Evolutionary conservation across 2,329 filamentous ascomycete genomes (phyloP).

Genomic region (Alternaria tenuissima): DNA sequence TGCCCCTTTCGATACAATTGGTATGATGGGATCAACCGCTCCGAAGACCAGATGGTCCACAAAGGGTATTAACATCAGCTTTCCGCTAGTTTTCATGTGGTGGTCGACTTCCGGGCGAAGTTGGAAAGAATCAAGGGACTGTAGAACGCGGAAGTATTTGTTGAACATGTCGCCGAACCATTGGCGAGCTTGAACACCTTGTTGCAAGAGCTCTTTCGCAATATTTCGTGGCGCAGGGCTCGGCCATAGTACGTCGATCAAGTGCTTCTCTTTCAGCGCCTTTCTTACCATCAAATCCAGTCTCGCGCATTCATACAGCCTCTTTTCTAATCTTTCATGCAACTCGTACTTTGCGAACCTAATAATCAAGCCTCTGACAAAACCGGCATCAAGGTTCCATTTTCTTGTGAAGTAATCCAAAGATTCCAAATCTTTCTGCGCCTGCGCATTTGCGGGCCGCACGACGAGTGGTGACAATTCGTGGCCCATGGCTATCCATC

Average conservation of each 20-base stretch:
- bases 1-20: constrained; percentile 43
- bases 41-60: constrained; percentile 47
- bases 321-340: constrained; percentile 50
- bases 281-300: constrained; percentile 49
- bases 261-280: constrained; percentile 49
- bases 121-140: constrained; percentile 42
- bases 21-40: constrained; percentile 44
- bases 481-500: constrained; percentile 48
- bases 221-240: constrained; percentile 40
- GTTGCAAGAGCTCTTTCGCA: constrained; percentile 38
- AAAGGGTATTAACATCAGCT: constrained; percentile 47
- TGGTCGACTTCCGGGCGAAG: constrained; percentile 43
- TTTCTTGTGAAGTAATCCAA: constrained; percentile 44
- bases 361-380: constrained; percentile 44
- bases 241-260: constrained; percentile 49
- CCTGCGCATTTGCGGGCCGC: constrained; percentile 48
- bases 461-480: constrained; percentile 40
- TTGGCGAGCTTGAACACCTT: constrained; percentile 44
- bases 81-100: constrained; percentile 40
- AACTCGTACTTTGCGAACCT: constrained; percentile 47
- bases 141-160: constrained; percentile 47
- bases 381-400: constrained; percentile 43
- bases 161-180: constrained; percentile 52
- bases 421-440: constrained; percentile 48
- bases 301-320: constrained; percentile 43